Evolutionary conservation across 352 stramenopile genomes (phyloP), one percentile per base, ranked within the genome.

Genomic region (Phytophthora colocasiae): DNA sequence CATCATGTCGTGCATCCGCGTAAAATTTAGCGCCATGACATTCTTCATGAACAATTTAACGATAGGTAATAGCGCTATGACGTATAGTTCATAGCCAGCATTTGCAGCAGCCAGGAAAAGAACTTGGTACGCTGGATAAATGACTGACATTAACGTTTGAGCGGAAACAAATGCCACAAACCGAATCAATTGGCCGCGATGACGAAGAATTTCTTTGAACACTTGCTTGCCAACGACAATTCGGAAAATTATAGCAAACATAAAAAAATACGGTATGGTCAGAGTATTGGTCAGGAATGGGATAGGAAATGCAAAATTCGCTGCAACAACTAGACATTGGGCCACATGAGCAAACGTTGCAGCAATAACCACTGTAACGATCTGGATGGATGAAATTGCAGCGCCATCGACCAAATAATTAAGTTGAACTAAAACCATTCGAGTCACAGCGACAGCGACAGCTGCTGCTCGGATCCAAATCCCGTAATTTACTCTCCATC

Each of bases 81-180:
- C 54, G 4, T 39, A 14, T 4, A 67, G 26, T 15, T 75, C 62
- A 15, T 58, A 61, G 0, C 44, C 41, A 12, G 17, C 36, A 4
- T 41, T 24, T 24, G 36, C 50, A 24, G 59, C 43, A 36, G 15
- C 45, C 11, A 53, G 24, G 17, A 73, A 69, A 10, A 65, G 26
- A 2, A 58, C 53, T 9, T 63, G 58, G 39, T 70, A 71, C 1
- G 41, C 36, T 4, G 60, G 62, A n/a, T 75, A 75, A 5, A 67
- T 49, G 2, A 75, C 8, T 1, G 27, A 32, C 39, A 75, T 39
- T 6, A 58, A 6, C 2, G 24, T 52, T 31, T 71, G 60, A 2
- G 52, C 38, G 0, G 36, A 11, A 4, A 67, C 8, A 10, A 75
- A 59, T 0, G 9, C n/a, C 2, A 54, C 10, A 11, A 66, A 70